phyloP scores from a whole-genome alignment of 345 rosid species.

The Citrus sinensis region DVS_A1.0 CM039167.1:10210001-10210500 shows the following conservation, averaged over 20 bases:
- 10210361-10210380: neutral
- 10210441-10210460: no score
- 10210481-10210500: no score
- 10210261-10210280: neutral
- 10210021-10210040: no score
- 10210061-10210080: neutral
- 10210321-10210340: neutral
- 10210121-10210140: conserved; percentile 9
- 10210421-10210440: no score
- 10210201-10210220: neutral
- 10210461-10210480: no score
- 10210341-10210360: neutral
- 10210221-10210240: neutral
- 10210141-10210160: neutral
- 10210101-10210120: conserved; percentile 13
- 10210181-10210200: conserved; percentile 6
- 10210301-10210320: neutral
- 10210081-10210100: neutral
- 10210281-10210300: neutral
- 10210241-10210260: conserved; percentile 10
- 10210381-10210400: no score
- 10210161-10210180: neutral
- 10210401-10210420: no score
- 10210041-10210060: no score
- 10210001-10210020: no score